Evolutionary conservation across 2,329 filamentous ascomycete genomes (phyloP).

Genomic region (Claviceps humidiphila): DNA sequence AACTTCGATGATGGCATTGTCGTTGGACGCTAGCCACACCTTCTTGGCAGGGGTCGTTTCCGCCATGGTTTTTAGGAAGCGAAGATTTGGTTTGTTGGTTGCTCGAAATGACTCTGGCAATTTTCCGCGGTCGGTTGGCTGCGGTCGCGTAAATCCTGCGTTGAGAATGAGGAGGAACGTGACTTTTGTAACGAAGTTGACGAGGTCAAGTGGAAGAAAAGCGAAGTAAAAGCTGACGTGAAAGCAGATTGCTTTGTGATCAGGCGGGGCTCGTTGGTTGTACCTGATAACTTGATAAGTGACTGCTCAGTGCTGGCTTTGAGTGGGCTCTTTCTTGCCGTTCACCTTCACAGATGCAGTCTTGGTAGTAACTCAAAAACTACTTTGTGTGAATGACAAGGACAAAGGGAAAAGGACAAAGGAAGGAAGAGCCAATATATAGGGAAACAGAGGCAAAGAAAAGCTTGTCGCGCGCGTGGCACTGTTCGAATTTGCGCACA

Average conservation of each 20-base stretch:
- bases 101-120: background rate
- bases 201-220: background rate
- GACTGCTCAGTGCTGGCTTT: background rate
- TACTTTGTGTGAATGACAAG: too few species aligned
- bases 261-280: background rate
- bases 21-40: slow-evolving; percentile 39
- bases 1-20: slow-evolving; percentile 32
- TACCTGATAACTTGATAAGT: too few species aligned
- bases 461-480: background rate
- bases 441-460: background rate
- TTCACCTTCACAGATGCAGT: background rate
- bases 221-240: background rate
- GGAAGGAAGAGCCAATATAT: background rate
- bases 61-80: slow-evolving; percentile 19
- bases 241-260: background rate
- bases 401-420: background rate
- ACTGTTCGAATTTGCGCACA: background rate
- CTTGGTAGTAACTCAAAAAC: too few species aligned
- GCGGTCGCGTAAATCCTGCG: background rate
- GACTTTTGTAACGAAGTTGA: background rate
- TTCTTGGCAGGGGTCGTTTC: slow-evolving; percentile 22
- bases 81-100: background rate
- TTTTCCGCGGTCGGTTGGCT: background rate
- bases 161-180: background rate
- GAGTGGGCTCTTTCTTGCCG: background rate